phyloP scores from a whole-genome alignment of 495 filamentous ascomycete genomes.

The Penicillium waksmanii region DNA sequence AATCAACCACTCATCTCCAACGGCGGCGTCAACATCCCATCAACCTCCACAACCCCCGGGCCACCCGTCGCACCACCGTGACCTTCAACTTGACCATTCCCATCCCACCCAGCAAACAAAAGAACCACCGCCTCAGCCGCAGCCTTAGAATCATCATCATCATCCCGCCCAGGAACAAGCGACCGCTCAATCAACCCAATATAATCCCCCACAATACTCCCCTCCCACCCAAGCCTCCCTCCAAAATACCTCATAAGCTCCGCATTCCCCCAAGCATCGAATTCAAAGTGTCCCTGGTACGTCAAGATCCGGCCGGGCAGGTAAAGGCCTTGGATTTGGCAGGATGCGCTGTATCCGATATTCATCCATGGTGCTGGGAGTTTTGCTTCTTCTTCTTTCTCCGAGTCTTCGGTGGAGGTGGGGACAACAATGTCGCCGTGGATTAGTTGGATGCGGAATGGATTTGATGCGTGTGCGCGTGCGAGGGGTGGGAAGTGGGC shows the following conservation, averaged over 20 bases:
- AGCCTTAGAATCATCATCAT: conserved; percentile 41
- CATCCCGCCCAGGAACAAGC: conserved; percentile 22
- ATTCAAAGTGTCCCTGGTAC: conserved; percentile 50
- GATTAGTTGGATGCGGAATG: conserved; percentile 38
- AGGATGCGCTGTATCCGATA: conserved; percentile 36
- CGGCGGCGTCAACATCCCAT: conserved; percentile 34
- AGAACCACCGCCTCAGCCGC: conserved; percentile 43
- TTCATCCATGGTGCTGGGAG: conserved; percentile 36
- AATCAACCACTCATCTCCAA: conserved; percentile 14
- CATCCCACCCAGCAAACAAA: conserved; percentile 36
- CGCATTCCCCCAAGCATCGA: conserved; percentile 42
- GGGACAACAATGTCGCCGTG: conserved; percentile 39
- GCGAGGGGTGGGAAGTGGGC: conserved; percentile 30
- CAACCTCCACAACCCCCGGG: background rate
- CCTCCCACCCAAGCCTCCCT: conserved; percentile 31
- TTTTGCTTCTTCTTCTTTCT: conserved; percentile 19
- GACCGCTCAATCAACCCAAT: conserved; percentile 31
- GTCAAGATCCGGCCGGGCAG: conserved; percentile 38
- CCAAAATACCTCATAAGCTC: conserved; percentile 41
- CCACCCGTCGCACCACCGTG: background rate
- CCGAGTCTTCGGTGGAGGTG: conserved; percentile 41
- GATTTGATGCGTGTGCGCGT: conserved; percentile 11
- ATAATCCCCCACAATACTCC: conserved; percentile 19
- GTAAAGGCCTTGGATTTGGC: conserved; percentile 48
- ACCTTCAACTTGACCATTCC: background rate